Evolutionary conservation across 2,329 filamentous ascomycete species (phyloP).

Genomic region (Phyllosticta citribraziliensis): DNA sequence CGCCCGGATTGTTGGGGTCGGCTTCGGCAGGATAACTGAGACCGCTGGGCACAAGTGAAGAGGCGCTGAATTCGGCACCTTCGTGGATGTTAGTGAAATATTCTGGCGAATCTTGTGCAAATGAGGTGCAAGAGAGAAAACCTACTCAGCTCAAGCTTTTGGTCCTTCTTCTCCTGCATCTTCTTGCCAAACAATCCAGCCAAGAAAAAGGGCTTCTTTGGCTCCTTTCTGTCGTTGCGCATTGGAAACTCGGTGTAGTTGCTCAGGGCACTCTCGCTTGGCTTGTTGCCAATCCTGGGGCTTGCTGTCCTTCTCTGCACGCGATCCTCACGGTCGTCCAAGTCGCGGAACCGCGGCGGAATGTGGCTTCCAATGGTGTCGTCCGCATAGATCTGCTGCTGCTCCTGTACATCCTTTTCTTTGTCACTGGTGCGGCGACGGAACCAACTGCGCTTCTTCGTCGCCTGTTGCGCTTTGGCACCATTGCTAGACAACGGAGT

Average conservation of each 20-base stretch:
- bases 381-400: constrained; percentile 17
- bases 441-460: constrained; percentile 40
- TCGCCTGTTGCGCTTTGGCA: constrained; percentile 18
- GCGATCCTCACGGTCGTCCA: constrained; percentile 26
- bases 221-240: constrained; percentile 16
- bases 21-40: neutral
- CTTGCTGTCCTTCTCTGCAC: neutral
- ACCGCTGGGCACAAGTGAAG: neutral
- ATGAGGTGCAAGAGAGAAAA: neutral
- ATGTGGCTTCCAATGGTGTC: neutral
- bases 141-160: constrained; percentile 23
- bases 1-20: constrained; percentile 10
- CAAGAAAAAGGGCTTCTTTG: constrained; percentile 35
- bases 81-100: neutral
- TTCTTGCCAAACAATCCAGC: constrained; percentile 45
- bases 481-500: neutral
- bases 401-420: constrained; percentile 23
- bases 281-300: constrained; percentile 3
- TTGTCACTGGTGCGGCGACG: constrained; percentile 26
- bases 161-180: constrained; percentile 29
- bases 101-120: too few species aligned
- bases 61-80: neutral
- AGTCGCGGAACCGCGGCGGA: constrained; percentile 15
- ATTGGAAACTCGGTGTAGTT: constrained; percentile 35
- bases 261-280: constrained; percentile 1